Evolutionary conservation across 2,329 filamentous ascomycete species (phyloP).

Genomic region (Epichloe uncinata): DNA sequence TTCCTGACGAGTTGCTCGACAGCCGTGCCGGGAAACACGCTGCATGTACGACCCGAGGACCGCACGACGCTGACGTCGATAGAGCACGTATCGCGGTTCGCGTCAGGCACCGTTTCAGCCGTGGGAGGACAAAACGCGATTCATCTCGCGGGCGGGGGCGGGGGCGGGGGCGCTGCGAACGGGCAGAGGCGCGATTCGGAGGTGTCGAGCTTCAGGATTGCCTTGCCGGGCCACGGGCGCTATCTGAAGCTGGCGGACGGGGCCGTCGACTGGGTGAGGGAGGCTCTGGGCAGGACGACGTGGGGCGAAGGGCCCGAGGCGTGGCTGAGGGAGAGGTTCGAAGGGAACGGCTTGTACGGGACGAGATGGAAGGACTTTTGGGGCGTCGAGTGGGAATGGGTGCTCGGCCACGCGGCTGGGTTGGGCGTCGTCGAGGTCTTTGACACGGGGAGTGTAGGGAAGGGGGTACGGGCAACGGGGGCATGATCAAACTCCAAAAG

Average conservation of each 20-base stretch:
- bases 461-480: slow-evolving; percentile 40
- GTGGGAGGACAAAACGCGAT: slow-evolving; percentile 56
- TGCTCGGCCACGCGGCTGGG: slow-evolving; percentile 57
- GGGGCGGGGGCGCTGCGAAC: slow-evolving; percentile 35
- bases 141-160: slow-evolving; percentile 47
- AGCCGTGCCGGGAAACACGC: slow-evolving; percentile 19
- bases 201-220: slow-evolving; percentile 34
- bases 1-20: slow-evolving; percentile 43
- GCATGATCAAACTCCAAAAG: background rate
- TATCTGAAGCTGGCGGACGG: slow-evolving; percentile 52
- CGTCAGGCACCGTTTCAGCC: slow-evolving; percentile 54
- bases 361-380: slow-evolving; percentile 52
- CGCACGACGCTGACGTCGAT: slow-evolving; percentile 45
- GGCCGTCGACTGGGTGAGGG: slow-evolving; percentile 47
- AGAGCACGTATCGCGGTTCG: slow-evolving; percentile 47
- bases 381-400: slow-evolving; percentile 58
- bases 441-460: slow-evolving; percentile 60
- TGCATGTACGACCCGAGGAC: slow-evolving; percentile 37
- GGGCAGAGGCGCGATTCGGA: slow-evolving; percentile 13
- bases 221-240: slow-evolving; percentile 52
- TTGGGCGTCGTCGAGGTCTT: slow-evolving; percentile 60
- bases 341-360: slow-evolving; percentile 40
- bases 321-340: slow-evolving; percentile 54
- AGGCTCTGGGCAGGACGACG: slow-evolving; percentile 43
- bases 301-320: slow-evolving; percentile 50